A percentile compares a stretch with the other conserved stretches of the same genome.
These are phyloP conservation scores for Erodium trifolium DNA, from an alignment of 441 rosid genomes.

Conservation along the genomic window DNA sequence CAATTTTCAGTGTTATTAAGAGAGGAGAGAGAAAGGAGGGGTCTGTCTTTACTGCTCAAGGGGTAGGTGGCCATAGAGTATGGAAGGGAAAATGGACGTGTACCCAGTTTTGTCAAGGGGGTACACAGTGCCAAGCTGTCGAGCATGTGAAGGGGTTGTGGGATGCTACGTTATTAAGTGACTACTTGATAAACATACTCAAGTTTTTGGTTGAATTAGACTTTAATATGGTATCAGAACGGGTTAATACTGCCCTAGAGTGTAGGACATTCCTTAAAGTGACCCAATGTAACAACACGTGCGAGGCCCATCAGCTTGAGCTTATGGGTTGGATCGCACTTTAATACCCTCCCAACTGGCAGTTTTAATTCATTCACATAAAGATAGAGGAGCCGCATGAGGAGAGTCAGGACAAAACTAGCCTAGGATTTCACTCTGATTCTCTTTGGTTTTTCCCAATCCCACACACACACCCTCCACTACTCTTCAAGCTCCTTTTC, in stretches of 20 bases:
- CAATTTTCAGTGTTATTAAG: background rate
- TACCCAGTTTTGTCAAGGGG: conserved; percentile 39
- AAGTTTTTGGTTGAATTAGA: too few relatives aligned
- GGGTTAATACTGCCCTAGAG: too few relatives aligned
- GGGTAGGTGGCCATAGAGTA: conserved; percentile 28
- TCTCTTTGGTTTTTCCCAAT: conserved; percentile 20
- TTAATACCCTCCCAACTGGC: conserved; percentile 35
- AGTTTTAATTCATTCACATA: conserved; percentile 27
- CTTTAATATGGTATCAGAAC: background rate
- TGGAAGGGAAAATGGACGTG: conserved; percentile 35
- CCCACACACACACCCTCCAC: background rate
- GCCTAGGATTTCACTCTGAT: conserved; percentile 26
- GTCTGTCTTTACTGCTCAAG: conserved; percentile 14
- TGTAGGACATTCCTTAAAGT: too few relatives aligned
- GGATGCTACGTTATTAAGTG: background rate
- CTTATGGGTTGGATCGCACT: background rate
- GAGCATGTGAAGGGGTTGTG: conserved; percentile 43
- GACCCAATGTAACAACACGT: too few relatives aligned
- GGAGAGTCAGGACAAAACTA: conserved; percentile 28
- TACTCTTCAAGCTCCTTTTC: too few relatives aligned
- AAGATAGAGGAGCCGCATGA: conserved; percentile 15
- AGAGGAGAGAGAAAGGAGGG: conserved; percentile 10
- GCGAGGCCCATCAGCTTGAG: too few relatives aligned
- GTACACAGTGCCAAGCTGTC: conserved; percentile 60
- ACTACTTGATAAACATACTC: too few relatives aligned